Conservation (phyloP, 2,329 filamentous ascomycete genomes). For the Colletotrichum plurivorum region DNA sequence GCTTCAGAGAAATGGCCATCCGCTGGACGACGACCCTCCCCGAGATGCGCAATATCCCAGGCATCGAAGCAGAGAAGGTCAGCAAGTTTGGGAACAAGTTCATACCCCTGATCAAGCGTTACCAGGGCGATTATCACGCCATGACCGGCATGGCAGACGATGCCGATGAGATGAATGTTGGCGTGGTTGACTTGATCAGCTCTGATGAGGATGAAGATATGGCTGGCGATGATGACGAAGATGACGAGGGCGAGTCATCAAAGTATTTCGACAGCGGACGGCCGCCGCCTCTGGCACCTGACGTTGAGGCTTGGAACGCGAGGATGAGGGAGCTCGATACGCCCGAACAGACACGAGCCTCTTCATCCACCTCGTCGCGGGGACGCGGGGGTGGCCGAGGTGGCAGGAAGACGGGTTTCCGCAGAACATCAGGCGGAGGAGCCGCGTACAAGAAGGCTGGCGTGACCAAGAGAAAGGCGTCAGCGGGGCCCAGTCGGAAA, state of each 20-base stretch:
- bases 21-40: constrained; percentile 73
- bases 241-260: constrained; percentile 58
- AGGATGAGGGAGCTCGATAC: constrained; percentile 46
- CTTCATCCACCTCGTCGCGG: constrained; percentile 24
- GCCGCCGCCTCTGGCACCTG: constrained; percentile 35
- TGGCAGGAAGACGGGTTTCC: constrained; percentile 41
- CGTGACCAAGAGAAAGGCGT: constrained; percentile 41
- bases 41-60: constrained; percentile 74
- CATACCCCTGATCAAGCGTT: constrained; percentile 68
- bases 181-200: constrained; percentile 69
- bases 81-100: constrained; percentile 72
- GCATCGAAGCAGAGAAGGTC: constrained; percentile 75
- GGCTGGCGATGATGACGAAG: constrained; percentile 51
- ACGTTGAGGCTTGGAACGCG: constrained; percentile 46
- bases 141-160: constrained; percentile 58
- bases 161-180: constrained; percentile 35
- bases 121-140: constrained; percentile 62
- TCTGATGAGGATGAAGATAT: constrained; percentile 55
- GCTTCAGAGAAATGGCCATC: constrained; percentile 82
- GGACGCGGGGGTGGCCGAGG: constrained; percentile 45
- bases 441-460: constrained; percentile 31
- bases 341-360: constrained; percentile 43
- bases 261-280: constrained; percentile 59
- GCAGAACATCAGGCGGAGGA: constrained; percentile 32
- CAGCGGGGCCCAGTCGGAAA: constrained; percentile 31